Percentiles rank a stretch among this genome's conserved stretches.
phyloP scores from a whole-genome alignment of 208 protist species.

The Phytomonas sp. region DNA sequence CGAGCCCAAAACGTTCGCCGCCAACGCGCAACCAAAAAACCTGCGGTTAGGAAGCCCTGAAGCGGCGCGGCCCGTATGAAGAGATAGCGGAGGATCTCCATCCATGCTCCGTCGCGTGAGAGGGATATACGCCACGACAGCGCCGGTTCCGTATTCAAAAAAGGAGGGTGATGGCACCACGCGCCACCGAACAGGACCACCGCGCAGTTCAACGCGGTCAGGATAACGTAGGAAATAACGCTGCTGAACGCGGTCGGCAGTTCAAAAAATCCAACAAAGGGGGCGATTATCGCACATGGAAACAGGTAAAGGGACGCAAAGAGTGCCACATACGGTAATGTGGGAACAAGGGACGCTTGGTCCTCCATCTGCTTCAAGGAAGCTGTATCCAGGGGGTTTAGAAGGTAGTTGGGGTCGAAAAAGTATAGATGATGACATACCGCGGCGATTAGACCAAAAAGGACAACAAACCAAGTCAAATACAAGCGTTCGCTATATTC shows the following conservation, averaged over 20 bases:
- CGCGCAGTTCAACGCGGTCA: slow-evolving; percentile 35
- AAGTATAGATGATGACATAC: slow-evolving; percentile 53
- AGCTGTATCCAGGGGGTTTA: slow-evolving; percentile 15
- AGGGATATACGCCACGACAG: slow-evolving; percentile 21
- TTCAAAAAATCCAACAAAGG: slow-evolving; percentile 66
- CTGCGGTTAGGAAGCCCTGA: slow-evolving; percentile 49
- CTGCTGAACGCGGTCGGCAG: slow-evolving; percentile 18
- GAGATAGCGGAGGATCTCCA: slow-evolving; percentile 1
- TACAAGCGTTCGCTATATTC: slow-evolving; percentile 60
- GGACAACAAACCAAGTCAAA: slow-evolving; percentile 61
- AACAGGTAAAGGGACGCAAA: slow-evolving; percentile 38
- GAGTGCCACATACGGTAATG: slow-evolving; percentile 18
- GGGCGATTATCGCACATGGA: slow-evolving; percentile 45
- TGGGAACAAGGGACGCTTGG: neutral
- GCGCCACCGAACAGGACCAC: slow-evolving; percentile 40
- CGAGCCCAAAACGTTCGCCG: slow-evolving; percentile 34
- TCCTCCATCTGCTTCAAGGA: neutral
- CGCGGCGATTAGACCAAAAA: slow-evolving; percentile 36
- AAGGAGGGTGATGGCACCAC: slow-evolving; percentile 50
- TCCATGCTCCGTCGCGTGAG: neutral
- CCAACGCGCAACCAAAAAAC: slow-evolving; percentile 42
- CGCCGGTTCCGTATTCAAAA: slow-evolving; percentile 33
- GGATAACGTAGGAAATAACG: slow-evolving; percentile 22
- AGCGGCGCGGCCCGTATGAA: slow-evolving; percentile 26
- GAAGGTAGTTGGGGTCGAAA: slow-evolving; percentile 21